Percentiles rank a stretch among this genome's conserved stretches.
Conservation (phyloP, 164 flowering plant genomes). For the Sedum album region DNA sequence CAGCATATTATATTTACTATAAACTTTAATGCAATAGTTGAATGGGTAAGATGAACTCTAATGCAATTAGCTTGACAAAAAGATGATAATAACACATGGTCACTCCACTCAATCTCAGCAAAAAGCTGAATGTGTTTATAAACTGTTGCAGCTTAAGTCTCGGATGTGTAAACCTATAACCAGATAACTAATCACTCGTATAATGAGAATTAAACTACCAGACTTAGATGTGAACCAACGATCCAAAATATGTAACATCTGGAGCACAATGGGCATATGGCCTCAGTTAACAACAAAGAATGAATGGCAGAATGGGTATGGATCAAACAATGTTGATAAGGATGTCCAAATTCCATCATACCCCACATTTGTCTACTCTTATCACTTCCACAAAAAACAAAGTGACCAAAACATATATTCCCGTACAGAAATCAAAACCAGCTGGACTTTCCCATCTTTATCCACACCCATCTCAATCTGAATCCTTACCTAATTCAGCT, state of each 20-base stretch:
- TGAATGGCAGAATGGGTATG: neutral
- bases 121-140: no score
- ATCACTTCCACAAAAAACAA: neutral
- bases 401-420: neutral
- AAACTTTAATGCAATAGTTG: neutral
- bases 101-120: no score
- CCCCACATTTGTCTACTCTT: neutral
- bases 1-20: neutral
- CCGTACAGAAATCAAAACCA: neutral
- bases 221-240: neutral
- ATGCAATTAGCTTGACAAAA: no score
- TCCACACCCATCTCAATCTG: neutral
- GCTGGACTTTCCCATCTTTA: neutral
- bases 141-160: no score
- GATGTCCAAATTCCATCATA: neutral
- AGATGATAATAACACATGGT: no score
- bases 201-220: neutral
- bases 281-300: neutral
- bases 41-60: no score
- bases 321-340: constrained; percentile 1
- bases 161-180: no score
- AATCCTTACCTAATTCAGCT: neutral
- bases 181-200: neutral
- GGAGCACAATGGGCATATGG: neutral
- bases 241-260: neutral